Conservation (phyloP, 2,329 filamentous ascomycete genomes). For the Fusarium sp. region DNA sequence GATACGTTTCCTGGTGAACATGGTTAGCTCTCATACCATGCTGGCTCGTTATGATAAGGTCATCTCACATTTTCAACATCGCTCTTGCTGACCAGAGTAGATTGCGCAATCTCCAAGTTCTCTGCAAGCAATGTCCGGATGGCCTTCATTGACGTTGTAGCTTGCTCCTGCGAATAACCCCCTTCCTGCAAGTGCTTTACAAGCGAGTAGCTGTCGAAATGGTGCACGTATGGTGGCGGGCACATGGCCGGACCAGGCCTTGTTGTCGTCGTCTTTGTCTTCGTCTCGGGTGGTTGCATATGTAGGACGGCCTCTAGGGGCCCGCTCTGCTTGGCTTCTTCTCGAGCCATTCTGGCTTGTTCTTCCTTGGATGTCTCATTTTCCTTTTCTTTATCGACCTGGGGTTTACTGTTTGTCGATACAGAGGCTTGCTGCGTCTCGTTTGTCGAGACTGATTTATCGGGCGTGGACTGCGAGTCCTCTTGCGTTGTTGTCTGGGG, state of each 20-base stretch:
- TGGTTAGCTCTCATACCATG: constrained; percentile 21
- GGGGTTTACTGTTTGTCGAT: constrained; percentile 10
- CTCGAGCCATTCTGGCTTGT: constrained; percentile 47
- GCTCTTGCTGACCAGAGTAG: constrained; percentile 85
- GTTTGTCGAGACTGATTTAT: constrained; percentile 10
- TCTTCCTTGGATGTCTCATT: constrained; percentile 29
- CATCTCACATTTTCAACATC: constrained; percentile 81
- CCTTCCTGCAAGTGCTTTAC: constrained; percentile 82
- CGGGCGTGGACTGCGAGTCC: constrained; percentile 6
- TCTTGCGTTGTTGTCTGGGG: constrained; percentile 11
- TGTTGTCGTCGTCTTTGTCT: constrained; percentile 12
- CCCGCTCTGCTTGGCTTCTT: constrained; percentile 57
- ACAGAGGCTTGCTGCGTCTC: constrained; percentile 6
- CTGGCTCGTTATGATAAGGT: no score
- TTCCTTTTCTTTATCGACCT: constrained; percentile 8
- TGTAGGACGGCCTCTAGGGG: constrained; percentile 64
- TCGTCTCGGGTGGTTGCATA: constrained; percentile 56
- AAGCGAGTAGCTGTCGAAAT: constrained; percentile 94
- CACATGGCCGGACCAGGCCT: constrained; percentile 72
- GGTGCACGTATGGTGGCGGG: constrained; percentile 86
- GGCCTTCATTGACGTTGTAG: constrained; percentile 91
- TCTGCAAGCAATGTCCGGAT: constrained; percentile 79
- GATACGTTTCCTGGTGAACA: constrained; percentile 76
- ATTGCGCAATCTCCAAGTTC: constrained; percentile 84
- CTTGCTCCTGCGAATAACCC: constrained; percentile 79